Base-by-base conservation (phyloP, 805 yeast genomes). In the Candida schatavii region DNA sequence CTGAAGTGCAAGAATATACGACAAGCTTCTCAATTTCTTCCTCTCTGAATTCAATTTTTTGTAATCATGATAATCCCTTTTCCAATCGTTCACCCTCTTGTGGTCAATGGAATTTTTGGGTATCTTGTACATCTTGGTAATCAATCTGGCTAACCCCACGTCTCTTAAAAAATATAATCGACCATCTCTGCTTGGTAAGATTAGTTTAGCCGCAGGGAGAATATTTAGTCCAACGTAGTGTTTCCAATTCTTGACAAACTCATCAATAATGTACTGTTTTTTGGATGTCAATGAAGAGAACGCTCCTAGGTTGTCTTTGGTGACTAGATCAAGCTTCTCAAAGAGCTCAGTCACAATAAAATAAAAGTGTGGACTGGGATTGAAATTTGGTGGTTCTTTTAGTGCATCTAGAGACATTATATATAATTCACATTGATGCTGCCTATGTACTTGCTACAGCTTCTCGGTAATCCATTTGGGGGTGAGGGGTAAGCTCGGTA, bases 121-220 rank as follows among this genome's bases (percentile, higher is more conserved):
- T 5, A 90, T 66, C 33, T 74, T 75, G 40, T 83, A 66, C 32
- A 83, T 71, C 46, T 75, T 68, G 35, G 75, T 62, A 2, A 63
- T 59, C 9, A 66, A 46, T 20, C 67, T 66, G 0, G 83, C 85
- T 26, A 90, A 58, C 0, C 78, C 72, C 15, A 67, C 65, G 47
- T 89, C 96, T 55, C 79, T 81, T 31, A 87, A 66, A 47, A 78
- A 72, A 57, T 81, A 87, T 32, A 73, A 61, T 32, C 89, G 64
- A 17, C 72, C 64, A 49, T 87, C 95, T 39, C 78, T 68, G 40
- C 79, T 74, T 0, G 95, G 88, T 21, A 84, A 59, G 2, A 75
- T 65, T 37, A 89, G 66, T 25, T 80, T 64, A 13, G 85, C 68
- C 1, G 83, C 83, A 0, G 91, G 90, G 50, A 74, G 81, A 3